Conservation (phyloP, 2,329 filamentous ascomycete species). For the Dactylella cylindrospora region DNA sequence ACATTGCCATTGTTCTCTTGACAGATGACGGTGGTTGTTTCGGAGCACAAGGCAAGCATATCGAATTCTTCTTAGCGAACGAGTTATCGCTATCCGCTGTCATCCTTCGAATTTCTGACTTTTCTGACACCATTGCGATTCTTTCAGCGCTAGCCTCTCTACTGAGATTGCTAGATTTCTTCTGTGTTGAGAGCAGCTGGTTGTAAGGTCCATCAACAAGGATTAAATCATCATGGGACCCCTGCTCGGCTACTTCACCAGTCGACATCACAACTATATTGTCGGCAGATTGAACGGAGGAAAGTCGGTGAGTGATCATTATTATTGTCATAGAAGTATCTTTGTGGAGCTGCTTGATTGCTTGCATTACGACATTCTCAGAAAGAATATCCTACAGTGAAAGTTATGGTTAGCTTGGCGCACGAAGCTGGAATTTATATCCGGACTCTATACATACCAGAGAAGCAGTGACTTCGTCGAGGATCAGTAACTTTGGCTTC, state of each 20-base stretch:
- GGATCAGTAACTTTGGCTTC: conserved; percentile 45
- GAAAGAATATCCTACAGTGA: conserved; percentile 36
- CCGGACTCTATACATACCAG: conserved; percentile 32
- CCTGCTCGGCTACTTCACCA: conserved; percentile 53
- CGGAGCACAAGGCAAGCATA: conserved; percentile 16
- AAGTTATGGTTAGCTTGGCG: too few relatives aligned
- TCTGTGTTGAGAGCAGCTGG: conserved; percentile 54
- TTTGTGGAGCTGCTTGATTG: conserved; percentile 22
- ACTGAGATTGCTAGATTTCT: conserved; percentile 44
- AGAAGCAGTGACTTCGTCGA: conserved; percentile 49
- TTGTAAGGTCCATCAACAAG: conserved; percentile 48
- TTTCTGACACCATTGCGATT: conserved; percentile 19
- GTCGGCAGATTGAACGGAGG: conserved; percentile 53
- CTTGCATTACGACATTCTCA: conserved; percentile 37
- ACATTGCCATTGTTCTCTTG: conserved; percentile 33
- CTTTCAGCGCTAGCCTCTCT: conserved; percentile 36
- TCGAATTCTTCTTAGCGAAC: conserved; percentile 24
- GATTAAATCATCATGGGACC: conserved; percentile 51
- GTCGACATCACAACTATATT: conserved; percentile 54
- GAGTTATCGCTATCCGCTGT: conserved; percentile 13
- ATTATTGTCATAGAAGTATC: conserved; percentile 52
- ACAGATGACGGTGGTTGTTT: conserved; percentile 14
- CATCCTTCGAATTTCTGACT: conserved; percentile 7
- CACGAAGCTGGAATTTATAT: neutral
- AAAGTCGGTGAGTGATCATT: conserved; percentile 54